These are phyloP conservation scores for Cardiosporidium cionae DNA, from an alignment of 169 alveolate genomes.

Conservation along the genomic window DNA sequence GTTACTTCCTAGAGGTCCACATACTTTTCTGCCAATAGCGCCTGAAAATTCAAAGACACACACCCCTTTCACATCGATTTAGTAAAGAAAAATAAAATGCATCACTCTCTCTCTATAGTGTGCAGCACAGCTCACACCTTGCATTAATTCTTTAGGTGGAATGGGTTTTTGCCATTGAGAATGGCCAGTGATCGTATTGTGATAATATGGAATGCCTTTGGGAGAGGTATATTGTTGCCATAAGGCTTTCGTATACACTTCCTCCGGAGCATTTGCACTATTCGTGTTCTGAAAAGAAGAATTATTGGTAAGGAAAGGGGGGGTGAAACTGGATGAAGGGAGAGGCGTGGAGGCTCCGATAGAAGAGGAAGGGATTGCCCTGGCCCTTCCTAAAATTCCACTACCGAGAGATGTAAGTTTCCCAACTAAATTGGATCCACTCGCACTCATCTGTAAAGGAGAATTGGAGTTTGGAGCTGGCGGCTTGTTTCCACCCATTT, in stretches of 20 bases:
- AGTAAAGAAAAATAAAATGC: too few relatives aligned
- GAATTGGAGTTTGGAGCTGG: too few relatives aligned
- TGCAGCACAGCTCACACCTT: background rate
- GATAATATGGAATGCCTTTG: constrained; percentile 1
- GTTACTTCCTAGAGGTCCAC: constrained; percentile 85
- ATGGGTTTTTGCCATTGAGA: constrained; percentile 79
- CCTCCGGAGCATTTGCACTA: too few relatives aligned
- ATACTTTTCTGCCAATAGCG: constrained; percentile 43
- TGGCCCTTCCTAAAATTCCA: background rate
- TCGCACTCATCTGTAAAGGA: too few relatives aligned
- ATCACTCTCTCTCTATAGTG: too few relatives aligned
- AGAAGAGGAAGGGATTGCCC: background rate
- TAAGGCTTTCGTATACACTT: too few relatives aligned
- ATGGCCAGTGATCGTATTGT: constrained; percentile 39
- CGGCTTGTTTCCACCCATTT: too few relatives aligned
- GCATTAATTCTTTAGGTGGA: constrained; percentile 7
- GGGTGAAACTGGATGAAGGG: background rate
- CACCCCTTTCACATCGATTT: background rate
- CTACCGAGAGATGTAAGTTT: background rate
- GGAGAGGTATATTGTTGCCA: background rate
- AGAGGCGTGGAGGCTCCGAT: background rate
- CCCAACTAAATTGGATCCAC: background rate
- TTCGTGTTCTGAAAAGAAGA: background rate
- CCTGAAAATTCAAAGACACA: background rate
- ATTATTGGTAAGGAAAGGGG: background rate